Evolutionary conservation across 768 basidiomycete species (phyloP), one percentile per base, ranked within the genome.

Genomic region (Austroboletus festivus): DNA sequence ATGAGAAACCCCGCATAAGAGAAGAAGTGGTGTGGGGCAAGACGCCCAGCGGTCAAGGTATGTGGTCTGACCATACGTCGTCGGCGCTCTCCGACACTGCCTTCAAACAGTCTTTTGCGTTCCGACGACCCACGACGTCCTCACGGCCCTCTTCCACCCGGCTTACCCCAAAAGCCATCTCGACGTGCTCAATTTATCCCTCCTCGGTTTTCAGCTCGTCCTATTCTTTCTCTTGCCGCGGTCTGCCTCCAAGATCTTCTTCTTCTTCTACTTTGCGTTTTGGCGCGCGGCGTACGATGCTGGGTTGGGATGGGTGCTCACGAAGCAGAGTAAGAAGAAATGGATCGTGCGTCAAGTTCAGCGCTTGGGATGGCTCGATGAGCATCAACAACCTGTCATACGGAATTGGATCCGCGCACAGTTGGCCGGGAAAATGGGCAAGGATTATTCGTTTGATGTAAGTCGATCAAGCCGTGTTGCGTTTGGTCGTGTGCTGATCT

Each of bases 241-340:
- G 5, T 57, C 69, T 0, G 65, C 71, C 3, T 65, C 82, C 0
- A 77, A 74, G 44, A 46, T 77, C 8, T 89, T 97, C 69, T 97
- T 98, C 74, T 69, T 93, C 20, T 48, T 87, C 51, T 95, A 94
- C 68, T 97, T 99, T 62, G 83, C 83, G 10, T 90, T 97, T 67
- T 99, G 94, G 93, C 75, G 96, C 2, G 77, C 80, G 4, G 85
- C 89, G 10, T 99, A 99, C 63, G 90, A 99, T 66, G 85, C 80
- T 26, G 95, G 95, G 1, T 79, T 99, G 39, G 96, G 93, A 0
- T 96, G 88, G 85, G 80, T 97, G 11, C 74, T 99, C 48, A 91
- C 91, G 10, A 88, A 89, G 65, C 96, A 99, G 70, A 95, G 92
- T 75, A 94, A 95, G 73, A 85, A 82, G 70, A 86, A 82, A 60